phyloP scores from a whole-genome alignment of 208 protist genomes.

The Trypanosoma conorhini region DNA sequence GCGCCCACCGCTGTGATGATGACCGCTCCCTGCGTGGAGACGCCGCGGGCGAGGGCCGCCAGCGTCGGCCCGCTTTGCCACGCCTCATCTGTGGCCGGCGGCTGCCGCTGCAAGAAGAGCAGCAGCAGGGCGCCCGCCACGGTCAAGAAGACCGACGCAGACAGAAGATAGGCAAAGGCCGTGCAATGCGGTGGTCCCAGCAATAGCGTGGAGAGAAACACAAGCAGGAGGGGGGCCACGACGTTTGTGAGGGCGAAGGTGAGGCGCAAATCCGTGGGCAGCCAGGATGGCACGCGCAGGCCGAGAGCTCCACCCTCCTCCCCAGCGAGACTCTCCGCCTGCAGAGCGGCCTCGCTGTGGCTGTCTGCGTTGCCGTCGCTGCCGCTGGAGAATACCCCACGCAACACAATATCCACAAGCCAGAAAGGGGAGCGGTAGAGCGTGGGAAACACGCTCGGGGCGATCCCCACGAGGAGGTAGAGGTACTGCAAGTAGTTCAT shows the following conservation, averaged over 20 bases:
- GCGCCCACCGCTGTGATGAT: constrained; percentile 11
- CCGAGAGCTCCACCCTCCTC: background rate
- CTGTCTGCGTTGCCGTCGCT: background rate
- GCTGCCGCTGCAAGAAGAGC: background rate
- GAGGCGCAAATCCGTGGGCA: constrained; percentile 25
- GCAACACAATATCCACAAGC: constrained; percentile 19
- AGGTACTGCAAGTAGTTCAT: constrained; percentile 36
- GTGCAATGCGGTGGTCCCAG: constrained; percentile 16
- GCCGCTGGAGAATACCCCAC: constrained; percentile 2
- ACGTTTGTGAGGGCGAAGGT: constrained; percentile 30
- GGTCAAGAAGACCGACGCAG: constrained; percentile 16
- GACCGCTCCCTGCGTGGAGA: constrained; percentile 2
- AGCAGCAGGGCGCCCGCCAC: constrained; percentile 11
- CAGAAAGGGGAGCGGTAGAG: constrained; percentile 26
- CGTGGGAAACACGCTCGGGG: constrained; percentile 29
- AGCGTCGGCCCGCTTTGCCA: background rate
- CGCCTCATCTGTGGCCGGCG: background rate
- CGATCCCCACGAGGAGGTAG: constrained; percentile 25
- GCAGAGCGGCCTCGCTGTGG: background rate
- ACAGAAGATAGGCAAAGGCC: constrained; percentile 18
- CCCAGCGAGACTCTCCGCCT: background rate
- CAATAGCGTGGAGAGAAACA: constrained; percentile 10
- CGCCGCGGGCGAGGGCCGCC: background rate
- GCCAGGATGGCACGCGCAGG: constrained; percentile 6
- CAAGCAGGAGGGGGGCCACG: constrained; percentile 18